Base-by-base conservation (phyloP, 2,329 filamentous ascomycete genomes). In the Colletotrichum viniferum region DNA sequence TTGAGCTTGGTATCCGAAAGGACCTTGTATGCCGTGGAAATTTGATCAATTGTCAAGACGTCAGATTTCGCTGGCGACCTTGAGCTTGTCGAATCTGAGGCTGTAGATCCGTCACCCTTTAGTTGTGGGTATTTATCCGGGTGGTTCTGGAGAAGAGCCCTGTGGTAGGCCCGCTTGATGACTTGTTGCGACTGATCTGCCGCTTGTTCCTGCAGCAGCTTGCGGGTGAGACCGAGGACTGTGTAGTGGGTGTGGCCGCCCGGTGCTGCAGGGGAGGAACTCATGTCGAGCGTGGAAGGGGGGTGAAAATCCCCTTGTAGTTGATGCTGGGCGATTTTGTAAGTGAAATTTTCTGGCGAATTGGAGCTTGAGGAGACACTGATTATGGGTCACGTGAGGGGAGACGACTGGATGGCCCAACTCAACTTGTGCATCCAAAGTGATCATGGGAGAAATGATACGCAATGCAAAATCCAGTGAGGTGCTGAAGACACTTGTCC, bases 111-210 rank as follows among this genome's bases (percentile, higher is more conserved):
- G 69, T 64, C 48, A 12, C 32, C 48, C 60, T 43, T 55, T n/a
- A 64, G 21, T 32, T 52, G 75, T 81, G 43, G 67, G 68, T 70
- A 79, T 79, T 93, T 93, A 84, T 93, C 92, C 4, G 92, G 92
- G 83, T 94, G 92, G 84, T 94, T 88, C 77, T 87, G 88, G 18
- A 94, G 88, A 38, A 94, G 88, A 26, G 92, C 91, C 69, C 90
- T 88, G 81, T 88, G 91, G 83, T 94, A 94, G 75, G 92, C 92
- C 74, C 88, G 88, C 80, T 92, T 93, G 76, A 94, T 85, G 66
- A 90, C 84, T 64, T 86, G 84, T 77, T 85, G 80, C 55, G 87
- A 81, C 79, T 88, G 85, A 75, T 83, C 78, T 18, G 64, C 56
- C 24, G 69, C 60, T 69, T 86, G 81, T 73, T 85, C 82, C 79